Base-by-base conservation (phyloP, 192 early-diverging fungal genomes). In the Rhizoclosmatium globosum region DNA sequence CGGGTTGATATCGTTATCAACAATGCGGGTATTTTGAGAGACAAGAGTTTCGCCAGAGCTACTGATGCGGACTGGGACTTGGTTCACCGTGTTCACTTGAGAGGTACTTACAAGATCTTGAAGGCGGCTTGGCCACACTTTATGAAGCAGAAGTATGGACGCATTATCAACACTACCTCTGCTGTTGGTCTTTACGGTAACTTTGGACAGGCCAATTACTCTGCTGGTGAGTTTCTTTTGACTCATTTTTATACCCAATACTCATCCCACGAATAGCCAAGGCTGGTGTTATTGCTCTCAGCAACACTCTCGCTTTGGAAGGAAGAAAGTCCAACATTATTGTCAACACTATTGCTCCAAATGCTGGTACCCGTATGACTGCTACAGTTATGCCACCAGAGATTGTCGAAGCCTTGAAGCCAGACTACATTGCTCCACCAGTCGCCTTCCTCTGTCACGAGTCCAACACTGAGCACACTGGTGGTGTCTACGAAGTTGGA, bases 61-160 rank as follows among this genome's bases (percentile, higher is more conserved):
- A 93, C 96, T 38, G 95, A 95, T 84, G 84, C 87, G 43, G 97
- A 99, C 82, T 99, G 97, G 97, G 96, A 98, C 84, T 81, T 95
- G 59, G 94, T 98, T 17, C 92, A 96, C 76, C 86, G 87, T 45
- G 94, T 97, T 31, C 97, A 98, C 81, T 86, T 99, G 71, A 88
- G 94, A 68, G 97, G 96, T 71, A 94, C 94, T 0, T 99, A 94
- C 89, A 99, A 97, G 89, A 93, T 95, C 64, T 90, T 88, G 79
- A 93, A 93, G 87, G 97, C 97, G n/a, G 96, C 95, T 42, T 99
- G 96, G 96, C 95, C 96, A 69, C 87, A 95, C 84, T 92, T 98
- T 79, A 68, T 92, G 62, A 95, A 96, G 85, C 97, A 99, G 80
- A 96, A 96, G 84, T 94, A 94, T 85, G 97, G 97, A 71, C 90